A percentile compares a stretch with the other conserved stretches of the same genome.
phyloP scores from a whole-genome alignment of 441 rosid genomes.

The Mallotus japonicus region DNA sequence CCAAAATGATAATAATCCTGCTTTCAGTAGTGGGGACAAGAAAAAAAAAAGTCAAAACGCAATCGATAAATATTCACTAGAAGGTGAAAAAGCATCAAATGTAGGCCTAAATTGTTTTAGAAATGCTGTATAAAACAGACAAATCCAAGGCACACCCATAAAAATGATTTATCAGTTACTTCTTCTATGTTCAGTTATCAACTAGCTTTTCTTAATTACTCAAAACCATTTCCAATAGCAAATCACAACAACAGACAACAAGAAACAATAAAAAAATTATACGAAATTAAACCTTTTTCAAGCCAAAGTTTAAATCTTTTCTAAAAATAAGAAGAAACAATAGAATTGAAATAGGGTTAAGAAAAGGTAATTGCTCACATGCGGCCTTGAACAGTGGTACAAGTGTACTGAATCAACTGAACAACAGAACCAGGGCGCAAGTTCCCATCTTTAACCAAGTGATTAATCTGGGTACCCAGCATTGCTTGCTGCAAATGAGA shows the following conservation, averaged over 20 bases:
- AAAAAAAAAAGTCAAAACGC: not conserved
- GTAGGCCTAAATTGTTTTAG: no score
- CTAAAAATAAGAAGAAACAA: not conserved
- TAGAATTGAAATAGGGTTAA: not conserved
- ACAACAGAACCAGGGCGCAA: conserved; percentile 62
- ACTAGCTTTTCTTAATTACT: no score
- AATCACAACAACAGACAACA: no score
- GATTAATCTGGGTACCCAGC: conserved; percentile 58
- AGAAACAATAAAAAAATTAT: no score
- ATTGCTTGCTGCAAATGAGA: conserved; percentile 53
- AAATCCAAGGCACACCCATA: no score
- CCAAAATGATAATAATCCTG: conserved; percentile 70
- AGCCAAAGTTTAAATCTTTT: not conserved
- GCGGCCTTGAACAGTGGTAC: conserved; percentile 55
- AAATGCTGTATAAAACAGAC: no score
- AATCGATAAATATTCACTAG: not conserved
- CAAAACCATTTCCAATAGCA: no score
- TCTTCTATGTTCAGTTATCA: no score
- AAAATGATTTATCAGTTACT: no score
- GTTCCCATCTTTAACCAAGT: conserved; percentile 44
- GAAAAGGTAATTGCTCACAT: conserved; percentile 31
- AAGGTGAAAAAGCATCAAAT: no score
- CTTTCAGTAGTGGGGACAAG: not conserved
- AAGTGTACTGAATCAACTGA: conserved; percentile 49
- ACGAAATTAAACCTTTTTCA: no score